Evolutionary conservation across 1,139 yeast genomes (phyloP).

Genomic region (Yamadazyma pseudoaaseri): DNA sequence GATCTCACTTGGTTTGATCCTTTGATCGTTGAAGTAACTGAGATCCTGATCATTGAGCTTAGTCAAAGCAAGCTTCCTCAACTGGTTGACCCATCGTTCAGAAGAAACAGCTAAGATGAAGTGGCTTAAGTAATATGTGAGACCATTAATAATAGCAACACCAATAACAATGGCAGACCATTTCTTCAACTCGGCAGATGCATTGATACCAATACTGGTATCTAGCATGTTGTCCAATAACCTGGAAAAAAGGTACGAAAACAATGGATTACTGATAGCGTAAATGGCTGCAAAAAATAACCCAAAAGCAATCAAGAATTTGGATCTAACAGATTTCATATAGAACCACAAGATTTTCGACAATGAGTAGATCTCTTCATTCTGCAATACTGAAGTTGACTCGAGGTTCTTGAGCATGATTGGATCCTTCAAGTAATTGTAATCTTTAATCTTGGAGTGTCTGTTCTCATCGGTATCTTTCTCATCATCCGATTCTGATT

Average conservation of each 20-base stretch:
- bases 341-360: constrained; percentile 13
- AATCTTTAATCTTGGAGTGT: constrained; percentile 6
- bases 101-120: constrained; percentile 55
- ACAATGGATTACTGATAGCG: constrained; percentile 71
- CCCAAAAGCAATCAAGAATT: constrained; percentile 48
- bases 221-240: constrained; percentile 57
- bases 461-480: constrained; percentile 1
- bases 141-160: constrained; percentile 62
- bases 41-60: constrained; percentile 53
- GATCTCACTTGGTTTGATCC: constrained; percentile 52
- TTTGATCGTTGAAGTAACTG: constrained; percentile 47
- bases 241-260: constrained; percentile 75
- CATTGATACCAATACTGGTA: constrained; percentile 28
- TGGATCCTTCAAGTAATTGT: constrained; percentile 25
- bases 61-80: constrained; percentile 52
- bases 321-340: constrained; percentile 25
- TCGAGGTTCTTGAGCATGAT: constrained; percentile 21
- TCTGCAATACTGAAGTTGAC: constrained; percentile 5
- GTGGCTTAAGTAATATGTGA: constrained; percentile 50
- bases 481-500: constrained; percentile 4
- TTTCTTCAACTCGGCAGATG: constrained; percentile 29
- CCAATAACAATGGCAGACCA: constrained; percentile 72
- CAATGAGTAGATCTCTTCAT: constrained; percentile 15
- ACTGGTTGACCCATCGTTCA: constrained; percentile 62
- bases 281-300: constrained; percentile 49